phyloP scores from a whole-genome alignment of 306 rosid species.

The Sindora glabra region DNA sequence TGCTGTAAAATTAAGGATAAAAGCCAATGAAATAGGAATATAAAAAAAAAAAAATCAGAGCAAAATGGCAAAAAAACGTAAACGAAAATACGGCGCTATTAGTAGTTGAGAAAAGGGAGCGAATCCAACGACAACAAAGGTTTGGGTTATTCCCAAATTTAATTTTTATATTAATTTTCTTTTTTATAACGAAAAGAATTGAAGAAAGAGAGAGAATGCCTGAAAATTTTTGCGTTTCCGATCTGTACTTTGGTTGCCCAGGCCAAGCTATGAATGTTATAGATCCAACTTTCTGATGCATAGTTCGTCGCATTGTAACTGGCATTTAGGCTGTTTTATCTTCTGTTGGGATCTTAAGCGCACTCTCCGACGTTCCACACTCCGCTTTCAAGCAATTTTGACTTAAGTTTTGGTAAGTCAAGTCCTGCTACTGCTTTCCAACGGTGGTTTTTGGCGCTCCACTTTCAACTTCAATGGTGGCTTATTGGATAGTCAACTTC shows the following conservation, averaged over 20 bases:
- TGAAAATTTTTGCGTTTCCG: slow-evolving; percentile 20
- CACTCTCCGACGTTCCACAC: slow-evolving; percentile 5
- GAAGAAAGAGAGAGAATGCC: slow-evolving; percentile 26
- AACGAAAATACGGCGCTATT: slow-evolving; percentile 26
- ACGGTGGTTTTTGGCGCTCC: neutral
- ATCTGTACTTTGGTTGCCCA: slow-evolving; percentile 32
- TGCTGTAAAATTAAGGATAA: slow-evolving; percentile 9
- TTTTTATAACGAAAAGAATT: neutral
- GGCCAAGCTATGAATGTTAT: slow-evolving; percentile 39
- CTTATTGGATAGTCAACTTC: slow-evolving; percentile 10
- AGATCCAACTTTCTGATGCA: slow-evolving; percentile 49
- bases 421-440: slow-evolving; percentile 3
- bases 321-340: slow-evolving; percentile 15
- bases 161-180: slow-evolving; percentile 13
- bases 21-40: neutral
- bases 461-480: slow-evolving; percentile 18
- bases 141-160: slow-evolving; percentile 22
- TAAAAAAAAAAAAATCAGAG: neutral
- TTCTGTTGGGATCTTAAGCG: slow-evolving; percentile 37
- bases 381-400: slow-evolving; percentile 23
- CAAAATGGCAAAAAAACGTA: neutral
- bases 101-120: slow-evolving; percentile 44
- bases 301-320: slow-evolving; percentile 34
- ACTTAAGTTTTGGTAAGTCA: slow-evolving; percentile 28
- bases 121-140: slow-evolving; percentile 25